A percentile compares a stretch with the other conserved stretches of the same genome.
These are phyloP conservation scores for Lichtheimia ramosa DNA, from an alignment of 371 early-diverging fungal genomes.

Conservation along the genomic window DNA sequence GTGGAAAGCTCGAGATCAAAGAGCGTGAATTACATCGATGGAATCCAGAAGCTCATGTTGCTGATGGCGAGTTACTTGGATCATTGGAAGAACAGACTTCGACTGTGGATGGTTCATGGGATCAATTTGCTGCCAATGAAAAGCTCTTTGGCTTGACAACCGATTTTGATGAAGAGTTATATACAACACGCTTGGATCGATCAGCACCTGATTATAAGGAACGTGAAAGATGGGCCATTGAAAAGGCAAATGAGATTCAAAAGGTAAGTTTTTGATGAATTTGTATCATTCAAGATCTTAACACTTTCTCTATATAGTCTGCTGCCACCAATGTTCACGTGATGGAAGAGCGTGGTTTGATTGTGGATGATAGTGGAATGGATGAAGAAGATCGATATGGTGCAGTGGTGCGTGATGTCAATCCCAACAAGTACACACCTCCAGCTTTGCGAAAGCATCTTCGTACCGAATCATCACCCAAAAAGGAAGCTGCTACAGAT, in stretches of 20 bases:
- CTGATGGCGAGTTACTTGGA: conserved; percentile 22
- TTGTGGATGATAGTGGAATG: conserved; percentile 64
- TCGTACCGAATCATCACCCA: conserved; percentile 4
- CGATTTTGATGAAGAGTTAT: conserved; percentile 94
- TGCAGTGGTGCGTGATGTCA: conserved; percentile 73
- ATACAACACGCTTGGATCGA: conserved; percentile 93
- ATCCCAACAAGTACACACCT: conserved; percentile 76
- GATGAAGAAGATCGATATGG: conserved; percentile 91
- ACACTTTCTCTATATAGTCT: conserved; percentile 32
- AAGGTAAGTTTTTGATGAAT: conserved; percentile 22
- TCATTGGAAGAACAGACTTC: conserved; percentile 46
- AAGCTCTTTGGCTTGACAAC: conserved; percentile 93
- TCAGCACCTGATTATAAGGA: conserved; percentile 83
- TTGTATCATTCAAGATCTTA: not conserved
- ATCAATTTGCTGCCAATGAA: conserved; percentile 98
- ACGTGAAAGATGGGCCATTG: conserved; percentile 83
- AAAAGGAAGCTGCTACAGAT: conserved; percentile 10
- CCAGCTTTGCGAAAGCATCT: conserved; percentile 73
- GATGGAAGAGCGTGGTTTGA: conserved; percentile 90
- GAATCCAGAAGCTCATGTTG: conserved; percentile 69
- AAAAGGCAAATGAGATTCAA: conserved; percentile 91
- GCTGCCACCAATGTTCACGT: conserved; percentile 83
- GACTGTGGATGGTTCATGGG: conserved; percentile 71
- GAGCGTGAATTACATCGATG: conserved; percentile 89
- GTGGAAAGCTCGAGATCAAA: conserved; percentile 60